These are phyloP conservation scores for Talaromyces sp. DNA, from an alignment of 2,329 filamentous ascomycete species.

Conservation along the genomic window DNA sequence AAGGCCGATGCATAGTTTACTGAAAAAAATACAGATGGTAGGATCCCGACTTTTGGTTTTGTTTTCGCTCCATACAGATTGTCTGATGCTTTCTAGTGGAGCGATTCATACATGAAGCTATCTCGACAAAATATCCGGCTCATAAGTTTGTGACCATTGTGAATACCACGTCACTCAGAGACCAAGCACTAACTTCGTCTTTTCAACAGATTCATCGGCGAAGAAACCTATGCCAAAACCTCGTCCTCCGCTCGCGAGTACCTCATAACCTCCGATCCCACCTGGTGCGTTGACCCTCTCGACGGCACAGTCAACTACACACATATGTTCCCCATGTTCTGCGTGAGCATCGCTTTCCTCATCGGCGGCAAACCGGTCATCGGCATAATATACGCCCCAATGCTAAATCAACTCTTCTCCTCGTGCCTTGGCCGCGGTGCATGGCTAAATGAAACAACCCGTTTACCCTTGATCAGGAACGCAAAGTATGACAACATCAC, in stretches of 20 bases:
- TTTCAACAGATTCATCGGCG: constrained; percentile 60
- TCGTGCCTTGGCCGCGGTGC: constrained; percentile 64
- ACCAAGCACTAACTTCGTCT: not conserved
- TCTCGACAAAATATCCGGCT: constrained; percentile 59
- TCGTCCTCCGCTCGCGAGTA: constrained; percentile 58
- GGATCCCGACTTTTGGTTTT: not conserved
- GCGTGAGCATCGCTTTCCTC: constrained; percentile 70
- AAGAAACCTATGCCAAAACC: constrained; percentile 71
- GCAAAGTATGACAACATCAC: constrained; percentile 33
- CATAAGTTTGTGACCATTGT: constrained; percentile 56
- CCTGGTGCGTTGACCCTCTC: constrained; percentile 74
- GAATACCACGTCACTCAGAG: not conserved
- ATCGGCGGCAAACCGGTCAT: constrained; percentile 59
- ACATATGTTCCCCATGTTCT: constrained; percentile 77
- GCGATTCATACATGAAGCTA: constrained; percentile 62
- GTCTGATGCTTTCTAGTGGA: constrained; percentile 41
- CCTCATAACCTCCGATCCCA: constrained; percentile 54
- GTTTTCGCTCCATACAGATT: not conserved
- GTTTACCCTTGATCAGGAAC: constrained; percentile 61
- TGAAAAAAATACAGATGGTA: constrained; percentile 52
- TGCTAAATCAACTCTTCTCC: constrained; percentile 67
- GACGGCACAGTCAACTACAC: constrained; percentile 81
- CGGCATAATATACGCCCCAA: constrained; percentile 70
- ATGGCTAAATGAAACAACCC: constrained; percentile 64
- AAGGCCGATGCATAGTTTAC: not conserved